phyloP scores from a whole-genome alignment of 345 rosid species.

The Populus euphratica region DNA sequence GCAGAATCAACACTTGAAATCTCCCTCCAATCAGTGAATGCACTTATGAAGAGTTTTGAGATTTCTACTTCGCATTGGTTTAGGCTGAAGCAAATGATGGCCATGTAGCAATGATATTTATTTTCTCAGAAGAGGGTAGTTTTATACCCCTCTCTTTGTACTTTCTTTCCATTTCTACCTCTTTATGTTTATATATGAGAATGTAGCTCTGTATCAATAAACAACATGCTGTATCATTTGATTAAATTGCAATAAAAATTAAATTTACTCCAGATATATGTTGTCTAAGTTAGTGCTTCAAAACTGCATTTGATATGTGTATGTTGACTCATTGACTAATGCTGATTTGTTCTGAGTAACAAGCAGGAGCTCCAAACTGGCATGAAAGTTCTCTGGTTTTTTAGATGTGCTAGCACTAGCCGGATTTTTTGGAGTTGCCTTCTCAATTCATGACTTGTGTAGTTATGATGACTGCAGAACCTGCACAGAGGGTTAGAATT shows the following conservation, averaged over 20 bases:
- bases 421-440: neutral
- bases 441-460: neutral
- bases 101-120: slow-evolving; percentile 19
- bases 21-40: slow-evolving; percentile 51
- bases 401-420: neutral
- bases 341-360: neutral
- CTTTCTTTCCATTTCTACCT: neutral
- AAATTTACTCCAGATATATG: neutral
- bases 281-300: neutral
- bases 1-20: slow-evolving; percentile 56
- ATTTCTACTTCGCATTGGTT: slow-evolving; percentile 10
- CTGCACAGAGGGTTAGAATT: neutral
- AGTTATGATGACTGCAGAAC: neutral
- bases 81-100: slow-evolving; percentile 15
- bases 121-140: slow-evolving; percentile 13
- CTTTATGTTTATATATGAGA: neutral
- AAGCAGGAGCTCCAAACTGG: neutral
- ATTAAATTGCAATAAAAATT: neutral
- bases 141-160: neutral
- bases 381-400: neutral
- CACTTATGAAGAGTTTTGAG: slow-evolving; percentile 12
- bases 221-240: slow-evolving; percentile 9
- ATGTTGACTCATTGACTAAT: neutral
- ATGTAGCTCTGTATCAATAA: slow-evolving; percentile 15
- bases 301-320: neutral